Conservation (phyloP, 1,284 basidiomycete species). For the Amylostereum chailletii region DNA sequence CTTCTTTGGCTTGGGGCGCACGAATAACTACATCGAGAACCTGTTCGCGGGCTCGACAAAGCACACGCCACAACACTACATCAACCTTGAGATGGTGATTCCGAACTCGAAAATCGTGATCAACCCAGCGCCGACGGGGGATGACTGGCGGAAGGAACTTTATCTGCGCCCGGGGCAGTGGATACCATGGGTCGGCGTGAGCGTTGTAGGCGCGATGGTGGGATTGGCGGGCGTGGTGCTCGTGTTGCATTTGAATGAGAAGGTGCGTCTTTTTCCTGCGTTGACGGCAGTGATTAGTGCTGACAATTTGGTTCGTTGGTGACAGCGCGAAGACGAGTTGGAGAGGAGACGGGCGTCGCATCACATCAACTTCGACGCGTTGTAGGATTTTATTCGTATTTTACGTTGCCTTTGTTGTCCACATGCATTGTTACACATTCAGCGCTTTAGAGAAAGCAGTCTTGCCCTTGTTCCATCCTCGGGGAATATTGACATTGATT, state of each 20-base stretch:
- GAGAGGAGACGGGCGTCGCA: constrained; percentile 84
- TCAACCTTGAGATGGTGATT: constrained; percentile 93
- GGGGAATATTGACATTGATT: neutral
- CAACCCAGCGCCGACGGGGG: constrained; percentile 54
- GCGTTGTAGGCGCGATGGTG: constrained; percentile 68
- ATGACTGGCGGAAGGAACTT: constrained; percentile 81
- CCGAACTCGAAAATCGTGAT: constrained; percentile 98
- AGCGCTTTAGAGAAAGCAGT: too few relatives aligned
- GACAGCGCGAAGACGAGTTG: constrained; percentile 83
- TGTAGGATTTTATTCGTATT: constrained; percentile 33
- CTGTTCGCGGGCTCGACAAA: constrained; percentile 87
- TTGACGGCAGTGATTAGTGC: neutral
- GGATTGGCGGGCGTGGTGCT: constrained; percentile 79
- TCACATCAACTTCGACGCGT: constrained; percentile 94
- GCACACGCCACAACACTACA: constrained; percentile 60
- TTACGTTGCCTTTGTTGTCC: neutral
- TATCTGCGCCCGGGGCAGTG: constrained; percentile 93
- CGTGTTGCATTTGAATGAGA: constrained; percentile 86
- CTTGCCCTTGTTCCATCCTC: too few relatives aligned
- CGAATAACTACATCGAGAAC: constrained; percentile 99
- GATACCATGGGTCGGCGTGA: constrained; percentile 94
- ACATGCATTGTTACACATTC: neutral
- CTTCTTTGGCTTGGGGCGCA: constrained; percentile 94
- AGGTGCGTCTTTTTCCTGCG: constrained; percentile 39
- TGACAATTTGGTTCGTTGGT: constrained; percentile 8